Conservation (phyloP, 2,329 filamentous ascomycete species). For the Penicillium sumatraense region DNA sequence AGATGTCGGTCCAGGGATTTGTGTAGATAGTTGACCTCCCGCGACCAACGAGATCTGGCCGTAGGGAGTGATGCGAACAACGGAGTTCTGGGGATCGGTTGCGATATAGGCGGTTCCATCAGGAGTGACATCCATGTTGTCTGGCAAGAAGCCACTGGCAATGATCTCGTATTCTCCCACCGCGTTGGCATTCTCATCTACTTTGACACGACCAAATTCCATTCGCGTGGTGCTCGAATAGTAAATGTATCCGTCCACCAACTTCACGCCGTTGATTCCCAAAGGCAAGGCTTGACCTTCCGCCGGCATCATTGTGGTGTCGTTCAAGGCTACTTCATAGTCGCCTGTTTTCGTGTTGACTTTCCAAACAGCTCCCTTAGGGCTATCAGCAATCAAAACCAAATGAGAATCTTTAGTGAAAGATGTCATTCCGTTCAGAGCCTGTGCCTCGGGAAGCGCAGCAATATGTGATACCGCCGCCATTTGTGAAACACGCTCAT, state of each 20-base stretch:
- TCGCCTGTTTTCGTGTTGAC: constrained; percentile 23
- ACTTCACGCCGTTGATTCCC: constrained; percentile 24
- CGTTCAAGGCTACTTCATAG: constrained; percentile 22
- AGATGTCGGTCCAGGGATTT: constrained; percentile 27
- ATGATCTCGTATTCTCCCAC: constrained; percentile 26
- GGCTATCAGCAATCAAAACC: constrained; percentile 27
- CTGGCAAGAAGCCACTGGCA: constrained; percentile 27
- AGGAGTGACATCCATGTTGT: constrained; percentile 24
- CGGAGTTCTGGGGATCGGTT: constrained; percentile 29
- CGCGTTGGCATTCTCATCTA: constrained; percentile 19
- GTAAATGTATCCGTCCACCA: constrained; percentile 24
- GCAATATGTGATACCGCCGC: constrained; percentile 19
- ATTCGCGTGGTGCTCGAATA: constrained; percentile 29
- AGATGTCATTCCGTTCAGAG: constrained; percentile 25
- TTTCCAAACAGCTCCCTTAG: constrained; percentile 26
- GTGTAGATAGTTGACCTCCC: constrained; percentile 25
- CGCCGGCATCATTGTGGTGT: constrained; percentile 27
- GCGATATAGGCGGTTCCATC: constrained; percentile 26
- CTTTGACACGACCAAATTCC: constrained; percentile 26
- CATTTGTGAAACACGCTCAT: not conserved
- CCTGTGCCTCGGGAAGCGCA: constrained; percentile 21
- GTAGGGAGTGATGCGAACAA: constrained; percentile 25
- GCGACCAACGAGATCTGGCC: constrained; percentile 28
- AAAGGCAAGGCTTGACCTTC: constrained; percentile 23
- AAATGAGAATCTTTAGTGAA: constrained; percentile 21